These are phyloP conservation scores for Pleurozium schreberi DNA, from an alignment of 225 moss, liverwort and hornwort genomes.

Conservation along the genomic window DNA sequence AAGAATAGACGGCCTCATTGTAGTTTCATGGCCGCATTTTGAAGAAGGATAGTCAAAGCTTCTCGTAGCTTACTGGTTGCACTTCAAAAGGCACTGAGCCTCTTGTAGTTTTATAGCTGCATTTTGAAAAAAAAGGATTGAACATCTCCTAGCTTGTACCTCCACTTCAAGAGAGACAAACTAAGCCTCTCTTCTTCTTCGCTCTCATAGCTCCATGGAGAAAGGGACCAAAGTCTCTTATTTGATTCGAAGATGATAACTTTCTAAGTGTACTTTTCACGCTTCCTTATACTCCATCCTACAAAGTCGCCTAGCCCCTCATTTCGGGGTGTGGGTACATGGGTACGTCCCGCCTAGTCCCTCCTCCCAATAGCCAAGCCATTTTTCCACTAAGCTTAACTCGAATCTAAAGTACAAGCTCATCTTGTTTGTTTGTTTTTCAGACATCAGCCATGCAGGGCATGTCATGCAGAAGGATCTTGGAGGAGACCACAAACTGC, in stretches of 20 bases:
- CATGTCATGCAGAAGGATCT: background rate
- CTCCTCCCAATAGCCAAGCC: background rate
- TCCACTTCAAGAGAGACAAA: background rate
- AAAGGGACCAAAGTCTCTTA: background rate
- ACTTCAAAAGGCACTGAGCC: background rate
- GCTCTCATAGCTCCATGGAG: background rate
- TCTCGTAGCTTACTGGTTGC: background rate
- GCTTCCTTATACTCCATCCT: background rate
- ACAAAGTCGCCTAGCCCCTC: background rate
- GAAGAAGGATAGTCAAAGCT: background rate
- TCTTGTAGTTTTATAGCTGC: background rate
- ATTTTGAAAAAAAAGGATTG: background rate
- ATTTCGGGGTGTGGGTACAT: background rate
- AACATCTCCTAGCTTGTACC: background rate
- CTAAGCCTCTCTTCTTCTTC: background rate
- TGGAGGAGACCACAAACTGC: background rate
- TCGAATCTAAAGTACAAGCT: background rate
- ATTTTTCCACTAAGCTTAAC: background rate
- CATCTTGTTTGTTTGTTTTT: background rate
- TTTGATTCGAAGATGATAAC: background rate
- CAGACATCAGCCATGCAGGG: background rate
- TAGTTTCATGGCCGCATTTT: background rate
- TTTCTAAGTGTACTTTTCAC: background rate
- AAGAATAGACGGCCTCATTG: background rate
- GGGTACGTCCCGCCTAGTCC: background rate